phyloP scores from a whole-genome alignment of 2,329 filamentous ascomycete species.

The Chaetomiaceae sp. region DNA sequence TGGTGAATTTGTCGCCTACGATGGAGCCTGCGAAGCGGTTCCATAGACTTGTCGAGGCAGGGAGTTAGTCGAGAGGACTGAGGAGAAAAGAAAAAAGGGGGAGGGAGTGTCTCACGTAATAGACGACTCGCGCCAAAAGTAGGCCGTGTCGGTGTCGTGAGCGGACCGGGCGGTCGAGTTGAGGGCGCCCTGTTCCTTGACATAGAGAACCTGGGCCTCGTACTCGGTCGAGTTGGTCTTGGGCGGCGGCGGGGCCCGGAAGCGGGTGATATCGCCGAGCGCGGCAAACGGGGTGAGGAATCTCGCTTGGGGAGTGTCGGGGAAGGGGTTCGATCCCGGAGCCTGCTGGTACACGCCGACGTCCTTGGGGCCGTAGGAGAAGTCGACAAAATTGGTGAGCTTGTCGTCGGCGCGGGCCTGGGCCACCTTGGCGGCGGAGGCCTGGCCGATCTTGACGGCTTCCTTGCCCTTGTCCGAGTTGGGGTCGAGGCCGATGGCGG shows the following conservation, averaged over 20 bases:
- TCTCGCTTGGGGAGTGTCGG: slow-evolving; percentile 20
- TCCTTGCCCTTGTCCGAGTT: slow-evolving; percentile 17
- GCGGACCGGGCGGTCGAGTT: slow-evolving; percentile 17
- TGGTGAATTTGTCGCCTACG: slow-evolving; percentile 15
- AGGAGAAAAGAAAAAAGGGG: background rate
- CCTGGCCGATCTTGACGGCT: slow-evolving; percentile 16
- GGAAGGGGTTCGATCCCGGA: slow-evolving; percentile 16
- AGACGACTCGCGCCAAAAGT: slow-evolving; percentile 25
- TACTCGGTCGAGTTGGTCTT: slow-evolving; percentile 14
- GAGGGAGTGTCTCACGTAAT: slow-evolving; percentile 14
- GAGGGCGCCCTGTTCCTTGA: slow-evolving; percentile 19
- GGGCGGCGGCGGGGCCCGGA: slow-evolving; percentile 20
- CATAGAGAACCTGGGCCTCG: slow-evolving; percentile 14
- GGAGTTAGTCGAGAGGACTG: background rate
- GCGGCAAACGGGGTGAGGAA: slow-evolving; percentile 19
- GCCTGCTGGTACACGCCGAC: slow-evolving; percentile 20
- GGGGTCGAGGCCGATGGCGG: slow-evolving; percentile 21
- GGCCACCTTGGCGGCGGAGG: slow-evolving; percentile 20
- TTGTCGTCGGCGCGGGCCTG: slow-evolving; percentile 21
- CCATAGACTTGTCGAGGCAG: slow-evolving; percentile 17
- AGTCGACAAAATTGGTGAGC: slow-evolving; percentile 23
- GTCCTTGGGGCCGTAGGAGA: slow-evolving; percentile 16
- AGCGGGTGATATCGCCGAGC: slow-evolving; percentile 19
- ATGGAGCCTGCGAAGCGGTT: slow-evolving; percentile 23
- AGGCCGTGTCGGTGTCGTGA: slow-evolving; percentile 24